Conservation (phyloP, 179 eudicot species). For the Pouteria campechiana region DNA sequence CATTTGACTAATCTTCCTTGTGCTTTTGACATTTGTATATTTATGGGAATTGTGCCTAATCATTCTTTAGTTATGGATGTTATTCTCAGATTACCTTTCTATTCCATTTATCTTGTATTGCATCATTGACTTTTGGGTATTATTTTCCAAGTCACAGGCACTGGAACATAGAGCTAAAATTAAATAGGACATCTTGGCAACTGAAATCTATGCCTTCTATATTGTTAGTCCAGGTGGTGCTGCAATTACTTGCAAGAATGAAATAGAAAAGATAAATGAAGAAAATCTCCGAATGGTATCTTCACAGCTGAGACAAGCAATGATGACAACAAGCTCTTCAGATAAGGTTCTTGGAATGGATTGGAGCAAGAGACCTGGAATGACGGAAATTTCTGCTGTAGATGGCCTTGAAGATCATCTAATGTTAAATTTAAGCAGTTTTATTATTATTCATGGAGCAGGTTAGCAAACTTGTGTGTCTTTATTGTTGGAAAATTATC, state of each 20-base stretch:
- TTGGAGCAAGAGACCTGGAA: constrained; percentile 80
- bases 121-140: no score
- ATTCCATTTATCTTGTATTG: no score
- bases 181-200: no score
- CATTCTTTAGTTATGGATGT: no score
- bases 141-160: no score
- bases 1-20: no score
- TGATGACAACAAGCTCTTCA: constrained; percentile 12
- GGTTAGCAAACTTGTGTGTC: no score
- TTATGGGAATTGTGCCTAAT: no score
- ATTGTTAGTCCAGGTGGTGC: constrained; percentile 59
- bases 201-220: background rate
- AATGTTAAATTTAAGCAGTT: constrained; percentile 25
- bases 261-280: constrained; percentile 73
- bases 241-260: constrained; percentile 84
- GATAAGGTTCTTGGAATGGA: constrained; percentile 65
- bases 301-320: constrained; percentile 52
- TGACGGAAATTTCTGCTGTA: constrained; percentile 23
- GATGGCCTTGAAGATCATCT: constrained; percentile 25
- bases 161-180: no score
- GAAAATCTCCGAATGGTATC: constrained; percentile 45
- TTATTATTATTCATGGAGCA: constrained; percentile 94
- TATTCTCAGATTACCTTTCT: no score
- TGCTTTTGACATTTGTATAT: no score
- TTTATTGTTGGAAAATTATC: no score